phyloP scores from a whole-genome alignment of 2,329 filamentous ascomycete genomes.

The Neofusicoccum laricinum region DNA sequence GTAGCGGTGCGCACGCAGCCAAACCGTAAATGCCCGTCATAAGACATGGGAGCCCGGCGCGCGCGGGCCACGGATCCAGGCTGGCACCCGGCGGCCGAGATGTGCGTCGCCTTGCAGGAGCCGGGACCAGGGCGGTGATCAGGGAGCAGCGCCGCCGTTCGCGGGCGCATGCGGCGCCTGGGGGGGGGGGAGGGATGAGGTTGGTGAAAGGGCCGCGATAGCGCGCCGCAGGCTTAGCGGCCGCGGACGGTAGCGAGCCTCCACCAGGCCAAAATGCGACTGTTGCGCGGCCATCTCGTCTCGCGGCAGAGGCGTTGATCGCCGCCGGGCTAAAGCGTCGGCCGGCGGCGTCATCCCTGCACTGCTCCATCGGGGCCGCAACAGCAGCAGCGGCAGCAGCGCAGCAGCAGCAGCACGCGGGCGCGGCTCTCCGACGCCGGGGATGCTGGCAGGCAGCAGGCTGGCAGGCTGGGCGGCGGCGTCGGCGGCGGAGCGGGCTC shows the following conservation, averaged over 20 bases:
- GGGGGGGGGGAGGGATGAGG: background rate
- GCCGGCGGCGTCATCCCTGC: conserved; percentile 6
- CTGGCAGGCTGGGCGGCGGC: no score
- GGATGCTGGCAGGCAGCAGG: no score
- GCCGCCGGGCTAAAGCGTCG: conserved; percentile 11
- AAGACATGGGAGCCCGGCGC: conserved; percentile 9
- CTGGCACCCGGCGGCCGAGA: conserved; percentile 5
- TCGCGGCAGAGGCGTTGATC: conserved; percentile 17
- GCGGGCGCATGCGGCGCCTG: background rate
- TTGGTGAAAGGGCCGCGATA: background rate
- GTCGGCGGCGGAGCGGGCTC: background rate
- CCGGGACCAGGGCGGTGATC: conserved; percentile 9
- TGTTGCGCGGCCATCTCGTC: conserved; percentile 6
- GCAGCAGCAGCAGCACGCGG: background rate
- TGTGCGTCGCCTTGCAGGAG: conserved; percentile 7
- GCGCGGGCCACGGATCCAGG: conserved; percentile 2
- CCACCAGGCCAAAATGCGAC: conserved; percentile 2
- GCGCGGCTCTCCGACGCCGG: no score
- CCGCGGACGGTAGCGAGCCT: conserved; percentile 1
- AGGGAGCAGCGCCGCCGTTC: conserved; percentile 6
- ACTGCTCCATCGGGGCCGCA: background rate
- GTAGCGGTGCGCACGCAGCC: background rate
- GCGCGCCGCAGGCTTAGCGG: background rate
- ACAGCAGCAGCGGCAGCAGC: background rate
- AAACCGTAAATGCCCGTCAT: background rate